phyloP scores from a whole-genome alignment of 2,329 filamentous ascomycete species.

The Helotiales sp. region DNA sequence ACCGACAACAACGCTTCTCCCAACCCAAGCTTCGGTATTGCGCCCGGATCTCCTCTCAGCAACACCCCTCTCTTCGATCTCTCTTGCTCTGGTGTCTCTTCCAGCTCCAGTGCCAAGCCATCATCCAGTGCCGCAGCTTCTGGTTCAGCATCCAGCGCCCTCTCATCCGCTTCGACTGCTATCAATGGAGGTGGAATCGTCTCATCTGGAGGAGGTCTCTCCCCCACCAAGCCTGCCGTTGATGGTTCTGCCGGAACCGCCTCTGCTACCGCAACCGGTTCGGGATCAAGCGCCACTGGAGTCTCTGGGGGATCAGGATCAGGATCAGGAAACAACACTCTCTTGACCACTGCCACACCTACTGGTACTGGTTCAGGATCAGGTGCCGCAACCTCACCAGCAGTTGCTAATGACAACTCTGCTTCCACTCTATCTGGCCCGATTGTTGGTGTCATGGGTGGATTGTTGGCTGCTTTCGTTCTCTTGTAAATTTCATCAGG shows the following conservation, averaged over 20 bases:
- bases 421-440: slow-evolving; percentile 31
- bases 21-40: slow-evolving; percentile 73
- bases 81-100: slow-evolving; percentile 54
- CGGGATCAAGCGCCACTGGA: slow-evolving; percentile 10
- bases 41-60: slow-evolving; percentile 55
- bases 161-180: slow-evolving; percentile 23
- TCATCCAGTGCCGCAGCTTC: slow-evolving; percentile 24
- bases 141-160: slow-evolving; percentile 17
- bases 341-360: slow-evolving; percentile 17
- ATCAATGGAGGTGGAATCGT: slow-evolving; percentile 20
- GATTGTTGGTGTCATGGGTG: slow-evolving; percentile 30
- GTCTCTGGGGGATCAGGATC: not conserved
- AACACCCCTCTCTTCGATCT: slow-evolving; percentile 67
- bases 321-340: slow-evolving; percentile 14
- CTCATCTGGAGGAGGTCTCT: slow-evolving; percentile 31
- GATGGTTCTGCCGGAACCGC: slow-evolving; percentile 23
- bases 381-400: slow-evolving; percentile 1
- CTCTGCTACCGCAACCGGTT: slow-evolving; percentile 21
- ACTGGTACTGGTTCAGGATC: slow-evolving; percentile 15
- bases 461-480: slow-evolving; percentile 30
- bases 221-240: slow-evolving; percentile 27
- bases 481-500: slow-evolving; percentile 35
- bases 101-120: slow-evolving; percentile 25
- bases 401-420: slow-evolving; percentile 9
- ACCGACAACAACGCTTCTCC: slow-evolving; percentile 59